phyloP scores from a whole-genome alignment of 2,329 filamentous ascomycete genomes.

The Aureobasidium sp. region DNA sequence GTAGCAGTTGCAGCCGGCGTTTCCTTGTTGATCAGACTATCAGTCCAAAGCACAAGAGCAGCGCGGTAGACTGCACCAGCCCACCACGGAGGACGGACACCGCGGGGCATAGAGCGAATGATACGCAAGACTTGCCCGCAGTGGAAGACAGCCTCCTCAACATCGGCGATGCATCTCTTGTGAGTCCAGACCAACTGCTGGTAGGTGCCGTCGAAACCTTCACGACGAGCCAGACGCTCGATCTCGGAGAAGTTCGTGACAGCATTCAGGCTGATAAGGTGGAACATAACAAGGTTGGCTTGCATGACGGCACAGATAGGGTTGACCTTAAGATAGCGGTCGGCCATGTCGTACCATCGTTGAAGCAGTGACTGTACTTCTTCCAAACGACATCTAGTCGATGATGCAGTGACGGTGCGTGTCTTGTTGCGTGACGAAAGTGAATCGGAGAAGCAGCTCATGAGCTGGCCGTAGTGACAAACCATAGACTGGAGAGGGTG shows the following conservation, averaged over 20 bases:
- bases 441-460: constrained; percentile 58
- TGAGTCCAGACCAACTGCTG: constrained; percentile 49
- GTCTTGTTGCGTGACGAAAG: constrained; percentile 40
- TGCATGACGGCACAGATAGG: constrained; percentile 53
- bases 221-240: constrained; percentile 57
- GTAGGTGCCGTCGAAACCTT: constrained; percentile 50
- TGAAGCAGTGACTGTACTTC: constrained; percentile 59
- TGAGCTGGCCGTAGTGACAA: constrained; percentile 57
- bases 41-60: constrained; percentile 55
- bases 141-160: constrained; percentile 59
- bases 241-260: constrained; percentile 62
- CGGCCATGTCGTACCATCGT: constrained; percentile 61
- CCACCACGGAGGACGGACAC: constrained; percentile 63
- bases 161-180: constrained; percentile 57
- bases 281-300: constrained; percentile 62
- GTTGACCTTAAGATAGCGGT: constrained; percentile 49
- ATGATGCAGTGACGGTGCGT: constrained; percentile 51
- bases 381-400: constrained; percentile 54
- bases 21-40: constrained; percentile 50
- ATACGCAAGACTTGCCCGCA: constrained; percentile 60
- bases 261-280: constrained; percentile 62
- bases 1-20: constrained; percentile 28
- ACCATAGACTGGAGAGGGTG: constrained; percentile 62
- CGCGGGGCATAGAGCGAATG: constrained; percentile 52
- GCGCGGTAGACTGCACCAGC: constrained; percentile 63